phyloP scores from a whole-genome alignment of 441 rosid species.

The Pelargonium exstipulatum region DNA sequence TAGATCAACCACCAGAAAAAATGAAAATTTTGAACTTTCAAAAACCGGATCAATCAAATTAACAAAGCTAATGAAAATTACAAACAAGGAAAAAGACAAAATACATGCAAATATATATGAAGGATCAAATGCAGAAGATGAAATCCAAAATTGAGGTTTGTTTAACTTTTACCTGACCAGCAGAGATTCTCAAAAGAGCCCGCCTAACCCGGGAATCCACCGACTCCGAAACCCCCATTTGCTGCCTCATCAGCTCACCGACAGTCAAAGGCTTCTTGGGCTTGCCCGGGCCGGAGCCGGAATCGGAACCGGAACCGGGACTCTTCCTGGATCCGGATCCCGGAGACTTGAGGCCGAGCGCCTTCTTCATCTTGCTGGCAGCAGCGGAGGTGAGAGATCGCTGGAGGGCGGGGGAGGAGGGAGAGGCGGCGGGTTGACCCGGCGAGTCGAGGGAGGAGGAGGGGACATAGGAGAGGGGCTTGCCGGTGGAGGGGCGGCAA shows the following conservation, averaged over 20 bases:
- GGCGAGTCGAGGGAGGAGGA: slow-evolving; percentile 37
- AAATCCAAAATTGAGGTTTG: not conserved
- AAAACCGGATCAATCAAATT: not conserved
- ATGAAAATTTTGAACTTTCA: not conserved
- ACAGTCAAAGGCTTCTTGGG: slow-evolving; percentile 59
- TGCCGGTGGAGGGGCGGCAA: slow-evolving; percentile 70
- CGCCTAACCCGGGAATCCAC: slow-evolving; percentile 80
- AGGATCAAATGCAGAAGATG: not conserved
- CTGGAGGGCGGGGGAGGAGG: slow-evolving; percentile 44
- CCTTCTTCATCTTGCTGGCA: slow-evolving; percentile 92
- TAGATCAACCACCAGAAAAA: slow-evolving; percentile 17
- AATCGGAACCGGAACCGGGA: slow-evolving; percentile 41
- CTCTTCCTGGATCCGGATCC: slow-evolving; percentile 51
- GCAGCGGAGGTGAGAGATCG: slow-evolving; percentile 83
- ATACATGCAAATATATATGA: not conserved
- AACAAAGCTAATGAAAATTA: not conserved
- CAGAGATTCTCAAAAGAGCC: slow-evolving; percentile 78
- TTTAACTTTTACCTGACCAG: slow-evolving; percentile 57
- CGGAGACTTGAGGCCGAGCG: slow-evolving; percentile 80
- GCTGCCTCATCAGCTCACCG: slow-evolving; percentile 86
- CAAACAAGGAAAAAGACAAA: not conserved
- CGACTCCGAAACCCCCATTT: slow-evolving; percentile 71
- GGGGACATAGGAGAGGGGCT: slow-evolving; percentile 43
- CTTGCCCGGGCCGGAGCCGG: slow-evolving; percentile 56
- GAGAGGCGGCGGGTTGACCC: slow-evolving; percentile 21